Conservation (phyloP, 2,329 filamentous ascomycete species). For the Fusarium globosum region DNA sequence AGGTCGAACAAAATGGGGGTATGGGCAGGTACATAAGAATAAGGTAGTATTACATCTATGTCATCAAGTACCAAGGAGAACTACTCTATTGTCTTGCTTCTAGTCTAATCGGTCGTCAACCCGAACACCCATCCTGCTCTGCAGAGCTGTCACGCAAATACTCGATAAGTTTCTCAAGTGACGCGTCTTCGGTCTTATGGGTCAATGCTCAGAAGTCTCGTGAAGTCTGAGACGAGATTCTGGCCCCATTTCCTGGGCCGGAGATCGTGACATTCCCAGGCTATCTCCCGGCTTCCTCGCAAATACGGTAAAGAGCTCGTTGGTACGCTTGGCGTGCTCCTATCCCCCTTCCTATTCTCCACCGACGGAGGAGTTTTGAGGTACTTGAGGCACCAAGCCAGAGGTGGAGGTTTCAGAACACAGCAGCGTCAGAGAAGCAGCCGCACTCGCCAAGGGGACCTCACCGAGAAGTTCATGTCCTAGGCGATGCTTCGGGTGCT, state of each 20-base stretch:
- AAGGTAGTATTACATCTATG: accelerated
- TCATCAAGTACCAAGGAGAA: not conserved
- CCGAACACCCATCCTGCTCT: accelerated
- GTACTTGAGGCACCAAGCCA: not conserved
- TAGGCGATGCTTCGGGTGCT: too few species aligned
- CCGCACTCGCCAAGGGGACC: not conserved
- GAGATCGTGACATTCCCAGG: too few species aligned
- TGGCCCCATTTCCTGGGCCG: not conserved
- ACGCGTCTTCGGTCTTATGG: not conserved
- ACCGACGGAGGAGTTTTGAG: not conserved
- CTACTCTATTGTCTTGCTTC: not conserved
- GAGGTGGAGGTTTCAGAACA: not conserved
- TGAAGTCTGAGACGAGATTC: not conserved
- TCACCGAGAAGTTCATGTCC: not conserved
- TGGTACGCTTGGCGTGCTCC: too few species aligned
- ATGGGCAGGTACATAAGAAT: not conserved
- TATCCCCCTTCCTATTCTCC: too few species aligned
- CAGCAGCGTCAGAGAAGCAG: not conserved
- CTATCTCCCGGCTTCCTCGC: too few species aligned
- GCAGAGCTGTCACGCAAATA: not conserved
- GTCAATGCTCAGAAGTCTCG: not conserved
- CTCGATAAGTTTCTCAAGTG: accelerated
- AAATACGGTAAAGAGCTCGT: too few species aligned
- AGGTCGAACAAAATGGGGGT: accelerated
- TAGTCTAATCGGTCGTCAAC: accelerated